phyloP scores from a whole-genome alignment of 2,329 filamentous ascomycete species.

The Cryphonectria japonica region DNA sequence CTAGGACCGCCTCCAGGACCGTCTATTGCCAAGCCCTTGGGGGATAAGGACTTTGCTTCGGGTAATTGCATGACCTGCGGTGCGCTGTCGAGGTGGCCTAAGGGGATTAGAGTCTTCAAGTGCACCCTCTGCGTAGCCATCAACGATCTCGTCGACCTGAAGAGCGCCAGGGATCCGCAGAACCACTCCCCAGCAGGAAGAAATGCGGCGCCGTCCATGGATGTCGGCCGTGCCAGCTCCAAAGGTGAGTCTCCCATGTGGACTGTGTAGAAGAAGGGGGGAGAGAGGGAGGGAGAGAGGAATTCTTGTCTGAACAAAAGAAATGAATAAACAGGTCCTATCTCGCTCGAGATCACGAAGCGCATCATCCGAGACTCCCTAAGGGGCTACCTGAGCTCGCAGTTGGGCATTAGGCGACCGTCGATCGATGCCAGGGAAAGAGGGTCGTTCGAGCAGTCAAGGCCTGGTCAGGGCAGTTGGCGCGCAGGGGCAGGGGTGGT shows the following conservation, averaged over 20 bases:
- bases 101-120: constrained; percentile 72
- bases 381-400: constrained; percentile 41
- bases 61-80: constrained; percentile 87
- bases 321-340: constrained; percentile 30
- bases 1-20: constrained; percentile 16
- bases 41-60: constrained; percentile 63
- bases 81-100: constrained; percentile 78
- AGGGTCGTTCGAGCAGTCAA: constrained; percentile 14
- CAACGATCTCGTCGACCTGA: constrained; percentile 66
- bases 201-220: constrained; percentile 17
- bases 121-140: constrained; percentile 85
- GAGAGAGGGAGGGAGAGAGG: neutral
- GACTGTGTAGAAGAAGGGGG: neutral
- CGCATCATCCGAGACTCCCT: constrained; percentile 50
- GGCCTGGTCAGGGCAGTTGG: neutral
- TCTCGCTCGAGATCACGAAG: constrained; percentile 65
- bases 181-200: constrained; percentile 13
- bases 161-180: constrained; percentile 19
- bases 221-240: constrained; percentile 31
- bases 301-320: constrained; percentile 5
- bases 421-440: constrained; percentile 23
- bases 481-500: neutral
- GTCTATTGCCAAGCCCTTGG: constrained; percentile 28
- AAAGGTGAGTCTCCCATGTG: constrained; percentile 19
- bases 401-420: constrained; percentile 31